These are phyloP conservation scores for Blastobotrys buckinghamii DNA, from an alignment of 1,139 yeast genomes.

Conservation along the genomic window DNA sequence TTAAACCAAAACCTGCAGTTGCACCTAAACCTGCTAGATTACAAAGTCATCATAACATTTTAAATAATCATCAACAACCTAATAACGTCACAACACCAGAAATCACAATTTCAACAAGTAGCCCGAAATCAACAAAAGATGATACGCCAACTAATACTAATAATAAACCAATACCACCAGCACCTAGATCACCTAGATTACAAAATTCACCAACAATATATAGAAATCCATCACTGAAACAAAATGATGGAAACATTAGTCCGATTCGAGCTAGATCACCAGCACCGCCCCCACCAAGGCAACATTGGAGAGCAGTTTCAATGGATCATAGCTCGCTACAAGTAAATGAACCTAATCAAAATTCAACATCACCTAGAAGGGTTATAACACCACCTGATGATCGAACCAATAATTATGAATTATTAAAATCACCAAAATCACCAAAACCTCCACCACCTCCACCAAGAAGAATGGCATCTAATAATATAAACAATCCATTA, in stretches of 20 bases:
- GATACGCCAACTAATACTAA: no score
- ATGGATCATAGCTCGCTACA: neutral
- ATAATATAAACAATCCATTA: slow-evolving; percentile 5
- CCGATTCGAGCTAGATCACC: slow-evolving; percentile 2
- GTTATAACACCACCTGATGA: slow-evolving; percentile 8
- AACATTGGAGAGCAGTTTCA: slow-evolving; percentile 3
- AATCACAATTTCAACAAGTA: slow-evolving; percentile 8
- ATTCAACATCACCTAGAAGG: neutral
- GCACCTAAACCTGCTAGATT: slow-evolving; percentile 17
- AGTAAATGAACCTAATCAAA: neutral
- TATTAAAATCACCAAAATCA: neutral
- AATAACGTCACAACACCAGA: slow-evolving; percentile 7
- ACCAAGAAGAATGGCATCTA: slow-evolving; percentile 10
- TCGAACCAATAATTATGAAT: neutral
- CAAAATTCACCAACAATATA: neutral
- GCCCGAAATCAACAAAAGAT: neutral
- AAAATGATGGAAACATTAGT: neutral
- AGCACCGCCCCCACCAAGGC: slow-evolving; percentile 10
- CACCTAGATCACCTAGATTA: slow-evolving; percentile 6
- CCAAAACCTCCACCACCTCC: slow-evolving; percentile 13
- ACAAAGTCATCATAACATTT: neutral
- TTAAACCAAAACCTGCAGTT: slow-evolving; percentile 11
- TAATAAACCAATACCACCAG: slow-evolving; percentile 4
- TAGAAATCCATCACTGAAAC: slow-evolving; percentile 1
- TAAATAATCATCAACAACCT: neutral